A percentile compares a stretch with the other conserved stretches of the same genome.
Evolutionary conservation across 1,139 yeast species (phyloP).

Genomic region (Lodderomyces jiufengensis): DNA sequence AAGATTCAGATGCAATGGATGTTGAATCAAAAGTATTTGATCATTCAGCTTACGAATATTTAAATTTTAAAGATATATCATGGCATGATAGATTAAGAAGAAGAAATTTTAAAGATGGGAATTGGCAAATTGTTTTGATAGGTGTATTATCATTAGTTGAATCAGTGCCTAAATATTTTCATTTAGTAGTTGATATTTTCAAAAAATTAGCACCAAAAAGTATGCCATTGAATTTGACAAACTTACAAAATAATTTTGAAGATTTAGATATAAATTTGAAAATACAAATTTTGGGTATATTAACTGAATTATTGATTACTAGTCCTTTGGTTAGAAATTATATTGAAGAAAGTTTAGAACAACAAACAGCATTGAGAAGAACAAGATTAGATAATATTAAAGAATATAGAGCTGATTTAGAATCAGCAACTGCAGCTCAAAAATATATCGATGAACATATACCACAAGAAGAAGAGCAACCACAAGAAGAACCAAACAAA

Average conservation of each 20-base stretch:
- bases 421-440: slow-evolving; percentile 48
- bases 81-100: slow-evolving; percentile 79
- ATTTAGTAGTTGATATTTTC: slow-evolving; percentile 44
- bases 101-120: slow-evolving; percentile 77
- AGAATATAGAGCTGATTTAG: slow-evolving; percentile 52
- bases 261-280: slow-evolving; percentile 47
- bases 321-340: slow-evolving; percentile 59
- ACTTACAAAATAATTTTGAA: slow-evolving; percentile 49
- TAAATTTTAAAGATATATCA: slow-evolving; percentile 57
- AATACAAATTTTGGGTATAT: slow-evolving; percentile 49
- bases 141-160: slow-evolving; percentile 68
- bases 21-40: slow-evolving; percentile 14
- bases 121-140: slow-evolving; percentile 75
- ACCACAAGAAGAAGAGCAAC: slow-evolving; percentile 2
- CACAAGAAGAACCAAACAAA: slow-evolving; percentile 1
- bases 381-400: slow-evolving; percentile 66
- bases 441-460: slow-evolving; percentile 26
- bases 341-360: slow-evolving; percentile 68
- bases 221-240: slow-evolving; percentile 44
- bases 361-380: slow-evolving; percentile 59
- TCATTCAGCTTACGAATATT: slow-evolving; percentile 53
- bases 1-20: slow-evolving; percentile 26
- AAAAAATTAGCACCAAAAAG: slow-evolving; percentile 56
- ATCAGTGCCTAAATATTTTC: slow-evolving; percentile 52
- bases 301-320: slow-evolving; percentile 55